Evolutionary conservation across 257 asterid species (phyloP).

Genomic region (Solanum piurae): DNA sequence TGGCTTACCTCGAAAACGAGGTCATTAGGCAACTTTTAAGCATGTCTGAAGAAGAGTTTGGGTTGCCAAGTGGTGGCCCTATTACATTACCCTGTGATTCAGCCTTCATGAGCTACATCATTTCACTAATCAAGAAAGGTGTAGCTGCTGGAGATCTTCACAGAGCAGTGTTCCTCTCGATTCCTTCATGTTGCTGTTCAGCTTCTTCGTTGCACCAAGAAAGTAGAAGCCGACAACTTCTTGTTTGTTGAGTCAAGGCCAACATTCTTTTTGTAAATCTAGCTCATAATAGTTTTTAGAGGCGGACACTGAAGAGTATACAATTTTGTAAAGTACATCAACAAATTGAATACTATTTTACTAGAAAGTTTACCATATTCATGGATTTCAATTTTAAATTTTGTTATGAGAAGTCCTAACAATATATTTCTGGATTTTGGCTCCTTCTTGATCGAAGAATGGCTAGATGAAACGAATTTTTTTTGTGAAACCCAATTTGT

Average conservation of each 20-base stretch:
- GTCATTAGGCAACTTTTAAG: conserved; percentile 10
- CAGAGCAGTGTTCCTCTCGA: conserved; percentile 10
- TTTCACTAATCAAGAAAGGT: conserved; percentile 13
- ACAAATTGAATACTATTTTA: background rate
- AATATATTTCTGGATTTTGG: background rate
- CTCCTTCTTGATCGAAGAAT: background rate
- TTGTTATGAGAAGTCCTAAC: background rate
- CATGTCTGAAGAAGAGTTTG: conserved; percentile 20
- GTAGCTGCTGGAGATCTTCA: conserved; percentile 10
- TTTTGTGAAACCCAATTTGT: background rate
- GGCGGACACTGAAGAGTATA: background rate
- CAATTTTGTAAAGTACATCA: background rate
- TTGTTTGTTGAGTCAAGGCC: background rate
- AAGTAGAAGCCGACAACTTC: background rate
- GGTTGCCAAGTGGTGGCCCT: background rate
- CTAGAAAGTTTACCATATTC: background rate
- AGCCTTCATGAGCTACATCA: conserved; percentile 3
- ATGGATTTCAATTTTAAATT: background rate
- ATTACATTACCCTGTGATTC: conserved; percentile 19
- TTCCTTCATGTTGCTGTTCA: background rate
- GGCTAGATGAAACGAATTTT: background rate
- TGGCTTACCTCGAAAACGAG: conserved; percentile 10
- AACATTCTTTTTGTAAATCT: background rate
- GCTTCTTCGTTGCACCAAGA: background rate
- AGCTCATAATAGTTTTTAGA: background rate